Percentiles rank a stretch among this genome's conserved stretches.
Conservation (phyloP, 129 eudicot genomes). For the Saposhnikovia divaricata region DNA sequence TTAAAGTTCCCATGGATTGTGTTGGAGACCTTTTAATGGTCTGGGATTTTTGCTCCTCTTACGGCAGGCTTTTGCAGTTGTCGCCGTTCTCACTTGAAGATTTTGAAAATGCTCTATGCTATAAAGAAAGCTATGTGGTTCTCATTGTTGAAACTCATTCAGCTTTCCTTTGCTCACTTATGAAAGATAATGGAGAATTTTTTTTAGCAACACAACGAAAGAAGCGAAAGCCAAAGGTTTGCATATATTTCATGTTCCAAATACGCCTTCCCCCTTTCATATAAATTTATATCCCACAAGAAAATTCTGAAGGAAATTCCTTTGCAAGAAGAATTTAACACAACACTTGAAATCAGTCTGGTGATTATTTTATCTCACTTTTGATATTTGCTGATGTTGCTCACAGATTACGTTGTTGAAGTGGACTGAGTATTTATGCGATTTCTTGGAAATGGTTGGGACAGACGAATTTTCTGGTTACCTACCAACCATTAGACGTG, state of each 20-base stretch:
- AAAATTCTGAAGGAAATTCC: not conserved
- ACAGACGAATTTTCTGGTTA: conserved; percentile 29
- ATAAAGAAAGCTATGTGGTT: conserved; percentile 66
- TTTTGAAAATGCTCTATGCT: conserved; percentile 75
- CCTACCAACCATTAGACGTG: conserved; percentile 65
- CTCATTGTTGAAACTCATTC: conserved; percentile 71
- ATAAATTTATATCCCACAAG: not conserved
- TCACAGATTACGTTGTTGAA: conserved; percentile 66
- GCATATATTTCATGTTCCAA: not conserved
- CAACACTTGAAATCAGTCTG: not conserved
- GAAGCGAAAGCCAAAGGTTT: conserved; percentile 79
- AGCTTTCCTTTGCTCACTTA: conserved; percentile 70
- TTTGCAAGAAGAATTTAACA: not conserved
- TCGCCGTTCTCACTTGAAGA: conserved; percentile 73
- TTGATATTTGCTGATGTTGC: conserved; percentile 8
- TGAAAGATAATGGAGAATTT: conserved; percentile 64
- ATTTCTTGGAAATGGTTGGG: conserved; percentile 62
- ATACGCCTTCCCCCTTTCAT: not conserved
- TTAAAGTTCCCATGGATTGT: conserved; percentile 70
- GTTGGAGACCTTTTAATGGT: conserved; percentile 87
- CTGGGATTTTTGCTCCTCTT: conserved; percentile 87
- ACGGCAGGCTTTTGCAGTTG: conserved; percentile 56
- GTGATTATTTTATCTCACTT: not conserved
- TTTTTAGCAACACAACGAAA: conserved; percentile 33
- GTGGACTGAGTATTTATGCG: conserved; percentile 85